phyloP scores from a whole-genome alignment of 148 eudicot species.

The Vaccinium darrowii region DNA sequence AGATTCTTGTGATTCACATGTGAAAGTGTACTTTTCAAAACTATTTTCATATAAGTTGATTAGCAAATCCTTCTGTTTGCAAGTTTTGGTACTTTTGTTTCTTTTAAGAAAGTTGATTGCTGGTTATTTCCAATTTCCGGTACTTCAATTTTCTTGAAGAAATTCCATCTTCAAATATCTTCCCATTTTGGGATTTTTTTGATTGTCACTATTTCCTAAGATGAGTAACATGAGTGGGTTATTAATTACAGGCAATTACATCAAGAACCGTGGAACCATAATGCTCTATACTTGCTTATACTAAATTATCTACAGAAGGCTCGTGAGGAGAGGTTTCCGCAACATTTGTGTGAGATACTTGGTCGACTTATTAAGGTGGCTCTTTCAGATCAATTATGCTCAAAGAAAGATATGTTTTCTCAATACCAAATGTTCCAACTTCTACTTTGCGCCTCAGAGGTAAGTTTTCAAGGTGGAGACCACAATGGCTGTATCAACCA shows the following conservation, averaged over 20 bases:
- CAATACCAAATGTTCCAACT: slow-evolving; percentile 74
- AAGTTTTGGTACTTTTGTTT: neutral
- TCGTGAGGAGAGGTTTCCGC: slow-evolving; percentile 65
- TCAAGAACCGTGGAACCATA: slow-evolving; percentile 85
- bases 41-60: neutral
- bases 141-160: neutral
- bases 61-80: neutral
- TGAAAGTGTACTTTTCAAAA: neutral
- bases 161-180: neutral
- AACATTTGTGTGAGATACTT: slow-evolving; percentile 47
- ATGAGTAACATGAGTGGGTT: neutral
- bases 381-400: slow-evolving; percentile 38
- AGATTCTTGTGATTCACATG: neutral
- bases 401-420: slow-evolving; percentile 22
- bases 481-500: slow-evolving; percentile 40
- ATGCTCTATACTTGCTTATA: slow-evolving; percentile 70
- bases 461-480: slow-evolving; percentile 64
- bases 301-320: slow-evolving; percentile 71
- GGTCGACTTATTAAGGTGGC: slow-evolving; percentile 59
- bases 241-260: slow-evolving; percentile 62
- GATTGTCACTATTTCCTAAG: slow-evolving; percentile 6
- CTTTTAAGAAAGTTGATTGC: neutral
- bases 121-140: slow-evolving; percentile 5
- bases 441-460: slow-evolving; percentile 82
- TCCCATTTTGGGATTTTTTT: neutral